Evolutionary conservation across 2,329 filamentous ascomycete species (phyloP), one percentile per base, ranked within the genome.

Genomic region (Verruconis gallopava): DNA sequence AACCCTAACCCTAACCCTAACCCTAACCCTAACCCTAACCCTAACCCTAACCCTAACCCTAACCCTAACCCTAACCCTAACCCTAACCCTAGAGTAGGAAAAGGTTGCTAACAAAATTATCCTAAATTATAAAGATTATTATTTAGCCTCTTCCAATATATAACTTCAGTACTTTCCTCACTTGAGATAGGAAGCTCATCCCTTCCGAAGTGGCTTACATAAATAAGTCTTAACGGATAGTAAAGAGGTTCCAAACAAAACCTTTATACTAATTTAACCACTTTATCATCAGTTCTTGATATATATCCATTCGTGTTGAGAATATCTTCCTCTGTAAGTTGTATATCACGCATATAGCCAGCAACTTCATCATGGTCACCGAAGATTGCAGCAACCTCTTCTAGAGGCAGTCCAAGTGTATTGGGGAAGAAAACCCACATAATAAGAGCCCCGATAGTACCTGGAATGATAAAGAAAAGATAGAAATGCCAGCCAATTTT

Each of bases 401-500:
- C 38, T 9, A 41, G 22, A 12, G 38, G 38, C 28, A 34, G 4
- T 15, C 32, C 3, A 17, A n/a, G 15, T 18, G 40, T 42, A n/a
- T 42, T 5, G n/a, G 40, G 40, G 21, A 18, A 42, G 21, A 20
- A 39, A 20, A 42, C 6, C 33, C 34, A 42, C 3, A 42, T 22
- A n/a, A 42, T 39, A 18, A 42, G 18, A 5, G 12, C 15, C 15
- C 48, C 14, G 50, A 45, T 19, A 4, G 44, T 47, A 3, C 43
- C 46, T 1, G 47, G 50, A 15, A 51, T 48, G 21, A 51, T 49
- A 39, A 53, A 53, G 4, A 49, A 47, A 5, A 54, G 43, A 30
- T 52, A 54, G 40, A 49, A 53, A 34, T 52, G 51, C 51, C 49
- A 54, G 6, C 45, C 44, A 21, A 53, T 51, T 6, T 21, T 51